A percentile compares a stretch with the other conserved stretches of the same genome.
phyloP scores from a whole-genome alignment of 345 rosid species.

The Eucalyptus tenuipes region DNA sequence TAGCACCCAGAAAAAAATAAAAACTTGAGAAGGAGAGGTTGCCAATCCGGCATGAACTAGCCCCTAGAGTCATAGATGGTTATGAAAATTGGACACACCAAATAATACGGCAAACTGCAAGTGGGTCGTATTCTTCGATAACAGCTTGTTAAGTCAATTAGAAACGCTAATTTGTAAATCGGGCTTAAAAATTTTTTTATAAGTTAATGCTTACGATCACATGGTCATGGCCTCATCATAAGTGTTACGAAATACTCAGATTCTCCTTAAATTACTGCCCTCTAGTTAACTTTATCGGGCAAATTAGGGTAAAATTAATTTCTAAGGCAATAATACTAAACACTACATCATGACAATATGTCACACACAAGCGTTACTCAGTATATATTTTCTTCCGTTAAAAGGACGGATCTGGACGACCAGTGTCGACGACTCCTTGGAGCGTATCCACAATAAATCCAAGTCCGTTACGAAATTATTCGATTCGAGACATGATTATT shows the following conservation, averaged over 20 bases:
- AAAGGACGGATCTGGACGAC: accelerated
- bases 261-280: not conserved
- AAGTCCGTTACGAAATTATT: accelerated
- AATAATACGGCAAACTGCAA: not conserved
- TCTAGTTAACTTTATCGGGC: not conserved
- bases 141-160: not conserved
- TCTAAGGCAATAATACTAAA: not conserved
- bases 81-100: not conserved
- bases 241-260: not conserved
- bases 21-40: not conserved
- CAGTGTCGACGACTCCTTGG: accelerated
- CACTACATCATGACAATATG: accelerated
- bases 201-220: not conserved
- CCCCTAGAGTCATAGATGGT: not conserved
- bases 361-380: accelerated
- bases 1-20: not conserved
- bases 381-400: accelerated
- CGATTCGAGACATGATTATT: not conserved
- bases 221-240: not conserved
- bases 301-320: not conserved
- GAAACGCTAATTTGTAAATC: not conserved
- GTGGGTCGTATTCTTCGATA: not conserved
- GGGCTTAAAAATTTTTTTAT: not conserved
- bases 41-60: not conserved
- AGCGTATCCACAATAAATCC: no score